Evolutionary conservation across 2,329 filamentous ascomycete genomes (phyloP), one percentile per base, ranked within the genome.

Genomic region (Cladophialophora exuberans): DNA sequence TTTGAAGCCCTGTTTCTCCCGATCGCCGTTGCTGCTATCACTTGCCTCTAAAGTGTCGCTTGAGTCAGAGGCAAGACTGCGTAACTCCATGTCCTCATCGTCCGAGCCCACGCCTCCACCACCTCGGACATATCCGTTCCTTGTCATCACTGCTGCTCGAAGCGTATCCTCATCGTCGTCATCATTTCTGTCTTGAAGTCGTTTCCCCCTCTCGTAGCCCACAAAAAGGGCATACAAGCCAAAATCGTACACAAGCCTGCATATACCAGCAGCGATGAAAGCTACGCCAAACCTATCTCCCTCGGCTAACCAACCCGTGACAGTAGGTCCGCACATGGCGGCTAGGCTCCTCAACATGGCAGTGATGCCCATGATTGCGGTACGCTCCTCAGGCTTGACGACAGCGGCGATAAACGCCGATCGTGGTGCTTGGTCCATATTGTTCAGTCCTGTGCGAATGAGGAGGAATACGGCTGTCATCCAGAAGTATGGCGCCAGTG

Each of bases 281-380:
- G 83, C 83, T n/a, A 85, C 76, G 82, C 83, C 84, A 64, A 85
- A 85, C 7, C 70, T 69, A 10, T 79, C 69, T 17, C 68, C 73
- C 3, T 76, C 78, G 0, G 83, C 83, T 11, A 86, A 67, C 0
- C 79, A 59, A 0, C 83, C 83, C 0, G 83, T 85, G 1, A 84
- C 64, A 1, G 72, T 79, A 0, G 83, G 83, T 0, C 83, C 77
- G 0, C 74, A 67, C 54, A 75, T 83, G 57, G 82, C 77, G 0
- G 83, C 82, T 9, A 87, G 64, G 0, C 83, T 87, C 5, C 84
- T 74, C 23, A 87, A 56, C 65, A 83, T 83, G 42, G 73, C 76
- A 0, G 84, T 87, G 61, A 88, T 84, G 10, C 85, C 85, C 83
- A 88, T 85, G n/a, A 85, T 83, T 0, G 84, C 85, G 0, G 85